Conservation (phyloP, 2,329 filamentous ascomycete genomes). For the Epichloe scottii region DNA sequence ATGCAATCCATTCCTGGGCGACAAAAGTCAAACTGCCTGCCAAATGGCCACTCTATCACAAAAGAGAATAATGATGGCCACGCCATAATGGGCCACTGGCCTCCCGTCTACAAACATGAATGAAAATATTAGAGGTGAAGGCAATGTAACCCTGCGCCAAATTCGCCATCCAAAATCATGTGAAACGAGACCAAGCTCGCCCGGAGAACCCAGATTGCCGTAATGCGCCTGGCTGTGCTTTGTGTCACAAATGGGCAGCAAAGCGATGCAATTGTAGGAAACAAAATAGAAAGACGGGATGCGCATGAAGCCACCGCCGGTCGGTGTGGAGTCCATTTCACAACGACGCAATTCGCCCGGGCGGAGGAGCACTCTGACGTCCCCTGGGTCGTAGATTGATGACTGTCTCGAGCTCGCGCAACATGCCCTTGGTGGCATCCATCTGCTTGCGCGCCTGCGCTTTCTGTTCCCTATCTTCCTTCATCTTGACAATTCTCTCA, state of each 20-base stretch:
- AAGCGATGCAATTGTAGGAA: background rate
- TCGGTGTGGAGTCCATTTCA: constrained; percentile 13
- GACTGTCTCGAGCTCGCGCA: constrained; percentile 83
- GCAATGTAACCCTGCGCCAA: too few relatives aligned
- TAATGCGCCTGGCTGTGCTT: constrained; percentile 1
- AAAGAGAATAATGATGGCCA: too few relatives aligned
- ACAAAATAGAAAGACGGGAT: background rate
- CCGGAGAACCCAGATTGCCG: background rate
- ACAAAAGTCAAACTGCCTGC: too few relatives aligned
- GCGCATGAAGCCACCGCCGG: too few relatives aligned
- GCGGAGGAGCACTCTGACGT: constrained; percentile 23
- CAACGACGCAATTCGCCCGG: constrained; percentile 27
- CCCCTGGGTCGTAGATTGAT: constrained; percentile 45
- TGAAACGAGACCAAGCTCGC: background rate
- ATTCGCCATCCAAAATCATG: background rate
- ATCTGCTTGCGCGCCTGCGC: constrained; percentile 58
- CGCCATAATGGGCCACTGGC: background rate
- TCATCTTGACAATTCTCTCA: constrained; percentile 77
- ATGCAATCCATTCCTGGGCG: too few relatives aligned
- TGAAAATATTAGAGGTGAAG: background rate
- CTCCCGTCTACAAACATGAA: background rate
- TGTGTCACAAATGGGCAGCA: background rate
- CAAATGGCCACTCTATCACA: background rate
- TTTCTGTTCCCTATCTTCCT: constrained; percentile 70
- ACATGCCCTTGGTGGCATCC: constrained; percentile 78